Conservation (phyloP, 2,329 filamentous ascomycete species). For the Colletotrichum truncatum region DNA sequence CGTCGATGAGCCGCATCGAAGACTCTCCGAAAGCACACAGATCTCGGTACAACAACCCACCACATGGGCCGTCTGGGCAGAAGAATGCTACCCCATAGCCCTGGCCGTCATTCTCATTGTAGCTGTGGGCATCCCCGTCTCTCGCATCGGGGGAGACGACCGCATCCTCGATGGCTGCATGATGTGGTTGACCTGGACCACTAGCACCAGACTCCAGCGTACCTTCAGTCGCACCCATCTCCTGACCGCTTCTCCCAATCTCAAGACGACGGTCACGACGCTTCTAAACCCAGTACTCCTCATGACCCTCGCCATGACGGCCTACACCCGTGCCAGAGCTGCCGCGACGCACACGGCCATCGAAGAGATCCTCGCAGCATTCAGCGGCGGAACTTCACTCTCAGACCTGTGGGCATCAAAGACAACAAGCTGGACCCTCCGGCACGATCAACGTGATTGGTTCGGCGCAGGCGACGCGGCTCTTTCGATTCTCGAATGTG, state of each 20-base stretch:
- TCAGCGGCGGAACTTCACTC: slow-evolving; percentile 45
- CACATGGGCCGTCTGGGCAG: not conserved
- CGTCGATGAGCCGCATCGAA: not conserved
- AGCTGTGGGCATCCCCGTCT: slow-evolving; percentile 51
- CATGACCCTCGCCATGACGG: slow-evolving; percentile 54
- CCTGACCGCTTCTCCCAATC: not conserved
- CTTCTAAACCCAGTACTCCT: slow-evolving; percentile 58
- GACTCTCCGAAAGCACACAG: not conserved
- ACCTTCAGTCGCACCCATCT: slow-evolving; percentile 38
- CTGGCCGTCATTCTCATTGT: slow-evolving; percentile 43
- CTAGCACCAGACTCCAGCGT: slow-evolving; percentile 48
- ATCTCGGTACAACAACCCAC: not conserved
- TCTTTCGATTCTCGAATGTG: slow-evolving; percentile 57
- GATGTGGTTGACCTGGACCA: slow-evolving; percentile 60
- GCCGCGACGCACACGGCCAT: slow-evolving; percentile 41
- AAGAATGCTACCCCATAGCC: slow-evolving; percentile 38
- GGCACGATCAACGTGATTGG: slow-evolving; percentile 35
- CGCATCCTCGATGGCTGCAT: slow-evolving; percentile 55
- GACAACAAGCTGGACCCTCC: slow-evolving; percentile 15
- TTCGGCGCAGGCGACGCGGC: slow-evolving; percentile 59
- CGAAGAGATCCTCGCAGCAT: slow-evolving; percentile 36
- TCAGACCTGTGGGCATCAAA: slow-evolving; percentile 45
- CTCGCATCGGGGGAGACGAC: slow-evolving; percentile 41
- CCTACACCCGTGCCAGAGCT: slow-evolving; percentile 52
- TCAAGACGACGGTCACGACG: slow-evolving; percentile 38